Evolutionary conservation across 2,329 filamentous ascomycete genomes (phyloP).

Genomic region (Madurella fahalii): DNA sequence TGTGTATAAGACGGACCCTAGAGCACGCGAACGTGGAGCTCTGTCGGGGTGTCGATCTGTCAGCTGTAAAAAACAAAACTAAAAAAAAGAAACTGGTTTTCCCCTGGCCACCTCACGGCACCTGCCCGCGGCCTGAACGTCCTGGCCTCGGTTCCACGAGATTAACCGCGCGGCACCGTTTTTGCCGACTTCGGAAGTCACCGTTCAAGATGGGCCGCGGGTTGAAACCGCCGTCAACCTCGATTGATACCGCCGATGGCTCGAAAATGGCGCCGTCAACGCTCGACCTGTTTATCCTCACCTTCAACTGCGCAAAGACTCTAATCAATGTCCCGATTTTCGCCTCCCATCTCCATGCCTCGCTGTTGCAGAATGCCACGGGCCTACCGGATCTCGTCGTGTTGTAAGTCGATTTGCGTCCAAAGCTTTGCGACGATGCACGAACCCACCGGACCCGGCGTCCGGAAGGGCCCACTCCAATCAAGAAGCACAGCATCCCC

Average conservation of each 20-base stretch:
- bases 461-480: not conserved
- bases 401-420: conserved; percentile 43
- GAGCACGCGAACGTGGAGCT: not conserved
- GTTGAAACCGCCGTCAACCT: not conserved
- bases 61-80: too few species aligned
- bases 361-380: conserved; percentile 48
- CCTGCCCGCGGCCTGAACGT: too few species aligned
- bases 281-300: conserved; percentile 72
- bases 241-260: conserved; percentile 19
- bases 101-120: too few species aligned
- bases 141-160: too few species aligned
- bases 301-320: conserved; percentile 82
- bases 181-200: not conserved
- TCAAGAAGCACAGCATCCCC: not conserved
- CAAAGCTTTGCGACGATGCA: not conserved
- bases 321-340: conserved; percentile 67
- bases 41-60: too few species aligned
- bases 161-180: too few species aligned
- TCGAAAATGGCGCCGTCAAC: conserved; percentile 39
- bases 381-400: conserved; percentile 52
- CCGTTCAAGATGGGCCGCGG: not conserved
- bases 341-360: conserved; percentile 62
- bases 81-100: too few species aligned
- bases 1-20: not conserved
- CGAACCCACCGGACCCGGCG: too few species aligned